Conservation (phyloP, 2,329 filamentous ascomycete genomes). For the Clonostachys sp. region DNA sequence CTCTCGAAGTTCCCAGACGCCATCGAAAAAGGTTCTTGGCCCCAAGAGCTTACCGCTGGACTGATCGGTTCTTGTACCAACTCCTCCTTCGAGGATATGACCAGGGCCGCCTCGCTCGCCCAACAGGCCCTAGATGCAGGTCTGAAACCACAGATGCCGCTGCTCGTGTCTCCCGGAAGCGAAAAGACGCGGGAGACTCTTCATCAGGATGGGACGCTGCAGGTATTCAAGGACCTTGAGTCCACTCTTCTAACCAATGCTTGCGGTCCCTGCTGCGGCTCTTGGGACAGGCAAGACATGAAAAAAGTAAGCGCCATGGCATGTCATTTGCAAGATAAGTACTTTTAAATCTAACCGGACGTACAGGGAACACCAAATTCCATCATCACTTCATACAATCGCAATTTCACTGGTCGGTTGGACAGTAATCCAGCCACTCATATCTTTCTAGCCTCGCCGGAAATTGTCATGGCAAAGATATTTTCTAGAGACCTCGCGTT, state of each 20-base stretch:
- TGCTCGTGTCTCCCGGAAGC: constrained; percentile 72
- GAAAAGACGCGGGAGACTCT: constrained; percentile 73
- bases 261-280: constrained; percentile 64
- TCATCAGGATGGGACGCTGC: constrained; percentile 62
- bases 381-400: constrained; percentile 78
- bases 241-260: constrained; percentile 72
- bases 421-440: constrained; percentile 76
- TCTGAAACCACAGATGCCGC: constrained; percentile 68
- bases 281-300: constrained; percentile 70
- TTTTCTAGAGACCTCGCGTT: constrained; percentile 69
- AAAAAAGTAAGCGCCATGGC: constrained; percentile 33
- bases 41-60: neutral
- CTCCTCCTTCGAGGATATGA: neutral
- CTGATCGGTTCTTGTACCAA: constrained; percentile 1
- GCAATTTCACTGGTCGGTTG: constrained; percentile 78
- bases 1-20: neutral
- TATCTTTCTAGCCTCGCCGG: constrained; percentile 71
- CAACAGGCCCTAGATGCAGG: constrained; percentile 69
- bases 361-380: constrained; percentile 45
- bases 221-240: constrained; percentile 72
- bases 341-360: constrained; percentile 12
- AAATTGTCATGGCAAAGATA: constrained; percentile 69
- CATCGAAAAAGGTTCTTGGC: neutral
- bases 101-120: constrained; percentile 65
- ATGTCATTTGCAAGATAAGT: constrained; percentile 43